A percentile compares a stretch with the other conserved stretches of the same genome.
Conservation (phyloP, 2,329 filamentous ascomycete species). For the Cadophora gregata region DNA sequence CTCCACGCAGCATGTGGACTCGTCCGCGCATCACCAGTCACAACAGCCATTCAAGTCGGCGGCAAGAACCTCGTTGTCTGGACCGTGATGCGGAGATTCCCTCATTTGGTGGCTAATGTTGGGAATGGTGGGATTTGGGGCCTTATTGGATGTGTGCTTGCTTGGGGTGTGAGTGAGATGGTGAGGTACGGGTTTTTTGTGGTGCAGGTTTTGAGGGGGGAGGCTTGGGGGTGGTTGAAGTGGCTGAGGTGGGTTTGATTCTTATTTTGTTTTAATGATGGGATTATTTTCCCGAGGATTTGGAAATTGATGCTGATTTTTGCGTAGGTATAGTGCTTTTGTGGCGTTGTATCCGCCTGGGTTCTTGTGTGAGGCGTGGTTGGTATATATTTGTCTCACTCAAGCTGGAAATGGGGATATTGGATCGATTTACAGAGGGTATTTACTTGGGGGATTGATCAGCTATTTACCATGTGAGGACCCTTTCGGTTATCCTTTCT, state of each 20-base stretch:
- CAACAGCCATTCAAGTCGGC: constrained; percentile 7
- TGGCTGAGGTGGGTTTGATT: background rate
- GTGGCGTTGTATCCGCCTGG: constrained; percentile 13
- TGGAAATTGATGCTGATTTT: no score
- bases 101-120: background rate
- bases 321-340: constrained; percentile 9
- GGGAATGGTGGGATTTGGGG: constrained; percentile 4
- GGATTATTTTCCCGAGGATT: no score
- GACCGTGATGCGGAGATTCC: constrained; percentile 10
- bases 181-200: constrained; percentile 10
- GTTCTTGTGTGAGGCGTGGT: constrained; percentile 5
- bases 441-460: background rate
- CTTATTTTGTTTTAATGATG: background rate
- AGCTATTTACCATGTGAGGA: constrained; percentile 5
- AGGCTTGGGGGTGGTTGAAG: constrained; percentile 8
- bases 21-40: background rate
- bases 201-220: constrained; percentile 6
- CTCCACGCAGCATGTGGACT: background rate
- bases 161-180: constrained; percentile 12
- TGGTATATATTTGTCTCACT: constrained; percentile 9
- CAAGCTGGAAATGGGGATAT: background rate
- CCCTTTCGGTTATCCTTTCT: background rate
- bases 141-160: background rate
- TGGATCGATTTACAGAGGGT: background rate
- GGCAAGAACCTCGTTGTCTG: constrained; percentile 8